phyloP scores from a whole-genome alignment of 2,329 filamentous ascomycete species.

The Botryotinia convoluta region DNA sequence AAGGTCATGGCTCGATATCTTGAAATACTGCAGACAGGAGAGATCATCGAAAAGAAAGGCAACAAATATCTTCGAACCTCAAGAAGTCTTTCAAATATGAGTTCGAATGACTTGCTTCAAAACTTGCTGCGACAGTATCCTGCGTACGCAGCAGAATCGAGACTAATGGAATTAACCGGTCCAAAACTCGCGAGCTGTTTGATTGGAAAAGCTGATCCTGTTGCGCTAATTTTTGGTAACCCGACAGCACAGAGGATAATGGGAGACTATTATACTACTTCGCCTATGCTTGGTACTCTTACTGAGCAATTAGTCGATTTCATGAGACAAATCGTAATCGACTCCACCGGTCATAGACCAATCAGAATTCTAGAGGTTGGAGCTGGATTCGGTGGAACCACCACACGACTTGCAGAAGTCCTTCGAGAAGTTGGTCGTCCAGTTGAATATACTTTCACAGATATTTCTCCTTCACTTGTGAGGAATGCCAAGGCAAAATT shows the following conservation, averaged over 20 bases:
- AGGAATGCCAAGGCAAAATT: constrained; percentile 28
- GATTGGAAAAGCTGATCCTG: constrained; percentile 26
- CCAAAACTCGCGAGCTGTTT: constrained; percentile 28
- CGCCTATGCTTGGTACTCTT: constrained; percentile 1
- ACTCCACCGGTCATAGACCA: not conserved
- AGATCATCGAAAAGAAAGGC: constrained; percentile 21
- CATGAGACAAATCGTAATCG: not conserved
- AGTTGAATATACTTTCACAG: constrained; percentile 17
- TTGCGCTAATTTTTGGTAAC: constrained; percentile 32
- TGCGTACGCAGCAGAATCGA: constrained; percentile 32
- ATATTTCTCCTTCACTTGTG: constrained; percentile 38
- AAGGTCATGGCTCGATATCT: constrained; percentile 34
- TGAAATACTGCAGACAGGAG: constrained; percentile 31
- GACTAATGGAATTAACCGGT: constrained; percentile 26
- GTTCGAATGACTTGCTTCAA: constrained; percentile 8
- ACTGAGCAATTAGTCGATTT: constrained; percentile 6
- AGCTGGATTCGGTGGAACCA: constrained; percentile 39
- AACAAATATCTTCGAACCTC: constrained; percentile 19
- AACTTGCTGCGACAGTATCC: constrained; percentile 36
- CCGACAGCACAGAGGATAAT: constrained; percentile 24
- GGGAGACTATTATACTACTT: constrained; percentile 27
- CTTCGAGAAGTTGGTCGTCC: not conserved
- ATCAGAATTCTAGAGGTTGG: constrained; percentile 41
- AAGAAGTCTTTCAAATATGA: not conserved
- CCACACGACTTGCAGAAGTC: not conserved